Conservation (phyloP, 1,139 yeast genomes). For the Barnettozyma hawaiiensis region DNA sequence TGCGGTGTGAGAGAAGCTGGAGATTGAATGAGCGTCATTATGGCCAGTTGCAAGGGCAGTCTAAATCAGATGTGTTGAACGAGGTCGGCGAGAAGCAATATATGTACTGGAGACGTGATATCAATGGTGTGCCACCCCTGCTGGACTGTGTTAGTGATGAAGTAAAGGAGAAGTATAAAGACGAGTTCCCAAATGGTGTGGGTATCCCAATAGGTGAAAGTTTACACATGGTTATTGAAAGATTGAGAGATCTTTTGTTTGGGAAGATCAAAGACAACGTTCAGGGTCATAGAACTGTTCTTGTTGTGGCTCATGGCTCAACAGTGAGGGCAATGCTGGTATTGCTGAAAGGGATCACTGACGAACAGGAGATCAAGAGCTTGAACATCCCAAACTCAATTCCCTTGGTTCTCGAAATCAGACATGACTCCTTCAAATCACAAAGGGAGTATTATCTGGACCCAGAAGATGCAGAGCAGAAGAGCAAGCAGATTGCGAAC, state of each 20-base stretch:
- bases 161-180: conserved; percentile 42
- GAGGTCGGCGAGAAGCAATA: conserved; percentile 55
- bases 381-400: conserved; percentile 76
- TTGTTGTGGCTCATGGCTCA: conserved; percentile 73
- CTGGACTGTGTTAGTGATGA: conserved; percentile 30
- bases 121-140: conserved; percentile 63
- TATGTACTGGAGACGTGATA: conserved; percentile 64
- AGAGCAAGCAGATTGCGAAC: conserved; percentile 57
- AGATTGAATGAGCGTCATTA: conserved; percentile 75
- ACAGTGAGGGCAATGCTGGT: conserved; percentile 66
- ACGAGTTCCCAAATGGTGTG: conserved; percentile 22
- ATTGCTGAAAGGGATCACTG: conserved; percentile 49
- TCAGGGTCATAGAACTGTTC: conserved; percentile 37
- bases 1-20: conserved; percentile 86
- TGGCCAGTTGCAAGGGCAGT: conserved; percentile 69
- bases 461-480: conserved; percentile 59
- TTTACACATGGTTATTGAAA: conserved; percentile 55
- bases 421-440: conserved; percentile 40
- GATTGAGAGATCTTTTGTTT: conserved; percentile 53
- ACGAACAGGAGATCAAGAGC: conserved; percentile 56
- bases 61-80: conserved; percentile 47
- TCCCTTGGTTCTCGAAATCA: conserved; percentile 56
- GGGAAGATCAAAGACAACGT: conserved; percentile 37
- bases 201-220: conserved; percentile 63
- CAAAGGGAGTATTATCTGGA: conserved; percentile 55